Base-by-base conservation (phyloP, 495 filamentous ascomycete species). In the Thozetella sp. region DNA sequence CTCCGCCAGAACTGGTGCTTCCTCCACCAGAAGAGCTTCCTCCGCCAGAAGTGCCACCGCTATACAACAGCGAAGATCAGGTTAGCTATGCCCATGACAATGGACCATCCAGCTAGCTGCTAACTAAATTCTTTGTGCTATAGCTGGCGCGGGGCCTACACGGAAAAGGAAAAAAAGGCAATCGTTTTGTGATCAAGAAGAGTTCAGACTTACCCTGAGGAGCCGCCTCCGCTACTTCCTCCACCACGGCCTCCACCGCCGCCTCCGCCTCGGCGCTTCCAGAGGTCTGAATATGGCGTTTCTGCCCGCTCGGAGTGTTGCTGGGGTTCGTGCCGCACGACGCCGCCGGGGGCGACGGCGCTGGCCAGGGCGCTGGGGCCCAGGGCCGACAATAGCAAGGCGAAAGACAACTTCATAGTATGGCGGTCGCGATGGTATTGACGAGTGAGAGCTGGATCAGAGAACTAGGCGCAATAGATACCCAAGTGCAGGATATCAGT, bases 211-310 rank as follows among this genome's bases (percentile, higher is more conserved):
- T 55, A 54, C 57, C 67, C 57, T 43, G 50, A 57, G n/a, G 73
- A 66, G 27, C 72, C 69, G 40, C 73, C 66, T 23, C 77, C 75
- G 24, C 76, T 76, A 34, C 76, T 73, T 24, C 79, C 82, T 40
- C 77, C 76, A 11, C 82, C 80, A 60, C 80, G 72, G 58, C 81
- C 79, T 22, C 80, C 78, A 22, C 77, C 70, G 22, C 81, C 79
- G 13, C 82, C 82, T 50, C 81, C 81, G 30, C 81, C 84, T 61
- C 81, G 81, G 30, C 84, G 76, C 75, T 86, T 87, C 76, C 77
- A 82, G 61, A 86, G 66, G 1, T 83, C 76, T 34, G 75, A 64
- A 57, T 59, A 60, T 0, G 59, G 56, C 25, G 64, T 54, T 13
- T 37, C 25, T 4, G 52, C 60, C 3, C 63, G 62, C 51, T 75